Conservation (phyloP, 176 grass and related monocot genomes). For the Aegilops longissima region DNA sequence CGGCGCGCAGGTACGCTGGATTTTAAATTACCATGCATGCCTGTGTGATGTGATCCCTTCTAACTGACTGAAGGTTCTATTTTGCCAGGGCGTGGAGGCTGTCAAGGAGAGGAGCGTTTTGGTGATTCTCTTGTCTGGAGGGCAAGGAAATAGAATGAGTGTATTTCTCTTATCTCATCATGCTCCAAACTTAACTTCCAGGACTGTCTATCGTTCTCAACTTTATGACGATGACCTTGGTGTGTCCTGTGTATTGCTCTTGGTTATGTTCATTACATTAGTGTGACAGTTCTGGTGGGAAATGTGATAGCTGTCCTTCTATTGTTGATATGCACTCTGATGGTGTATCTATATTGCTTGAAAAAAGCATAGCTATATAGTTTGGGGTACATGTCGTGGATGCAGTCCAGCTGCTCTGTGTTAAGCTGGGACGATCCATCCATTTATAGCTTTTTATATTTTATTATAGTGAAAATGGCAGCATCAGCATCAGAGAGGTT, state of each 20-base stretch:
- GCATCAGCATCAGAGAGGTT: no score
- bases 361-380: no score
- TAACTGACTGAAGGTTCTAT: neutral
- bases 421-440: no score
- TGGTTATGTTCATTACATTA: neutral
- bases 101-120: conserved; percentile 90
- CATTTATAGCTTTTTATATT: no score
- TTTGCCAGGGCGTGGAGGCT: conserved; percentile 35
- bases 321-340: no score
- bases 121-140: conserved; percentile 87
- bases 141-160: conserved; percentile 86
- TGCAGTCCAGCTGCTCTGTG: no score
- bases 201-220: neutral
- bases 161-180: conserved; percentile 37
- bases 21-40: no score
- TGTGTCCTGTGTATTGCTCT: neutral
- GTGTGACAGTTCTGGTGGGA: neutral
- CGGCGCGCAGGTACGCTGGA: conserved; percentile 30
- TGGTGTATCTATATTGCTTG: neutral
- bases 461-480: no score
- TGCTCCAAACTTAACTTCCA: neutral
- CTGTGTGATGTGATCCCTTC: no score
- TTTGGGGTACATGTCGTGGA: no score
- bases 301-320: neutral
- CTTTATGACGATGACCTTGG: no score